Percentiles rank a stretch among this genome's conserved stretches.
Evolutionary conservation across 2,329 filamentous ascomycete genomes (phyloP).

Genomic region (Ceratocystis albifundus): DNA sequence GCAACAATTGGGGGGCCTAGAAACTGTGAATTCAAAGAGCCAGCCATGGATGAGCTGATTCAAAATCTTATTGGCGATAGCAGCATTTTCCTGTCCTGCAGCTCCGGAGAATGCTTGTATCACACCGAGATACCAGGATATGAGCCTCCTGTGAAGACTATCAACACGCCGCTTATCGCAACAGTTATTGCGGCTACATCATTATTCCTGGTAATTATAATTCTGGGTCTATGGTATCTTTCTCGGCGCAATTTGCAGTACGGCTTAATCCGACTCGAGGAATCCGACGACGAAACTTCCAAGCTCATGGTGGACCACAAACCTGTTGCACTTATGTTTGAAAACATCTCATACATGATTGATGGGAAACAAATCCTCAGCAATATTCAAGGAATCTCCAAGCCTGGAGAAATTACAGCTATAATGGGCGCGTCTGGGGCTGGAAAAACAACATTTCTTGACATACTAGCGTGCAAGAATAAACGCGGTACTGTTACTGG

Average conservation of each 20-base stretch:
- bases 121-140: conserved; percentile 89
- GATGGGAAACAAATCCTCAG: conserved; percentile 80
- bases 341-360: conserved; percentile 74
- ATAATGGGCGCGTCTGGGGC: conserved; percentile 98
- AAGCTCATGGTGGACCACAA: conserved; percentile 88
- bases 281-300: conserved; percentile 75
- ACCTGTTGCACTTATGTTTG: conserved; percentile 76
- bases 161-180: conserved; percentile 94
- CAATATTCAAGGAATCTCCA: conserved; percentile 72
- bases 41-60: conserved; percentile 84
- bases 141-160: conserved; percentile 74
- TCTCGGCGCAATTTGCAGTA: conserved; percentile 59
- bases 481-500: conserved; percentile 72
- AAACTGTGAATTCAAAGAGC: conserved; percentile 75
- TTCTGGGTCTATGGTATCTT: conserved; percentile 76
- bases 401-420: conserved; percentile 87
- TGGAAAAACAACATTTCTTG: conserved; percentile 92
- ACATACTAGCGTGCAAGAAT: conserved; percentile 93
- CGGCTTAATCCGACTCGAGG: conserved; percentile 71
- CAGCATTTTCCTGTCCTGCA: conserved; percentile 73
- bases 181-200: conserved; percentile 78
- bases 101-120: conserved; percentile 84
- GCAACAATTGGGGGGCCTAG: conserved; percentile 51
- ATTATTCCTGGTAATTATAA: conserved; percentile 77
- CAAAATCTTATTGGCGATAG: conserved; percentile 79